Base-by-base conservation (phyloP, 805 yeast species). In the Cyberlindnera mycetangii region DNA sequence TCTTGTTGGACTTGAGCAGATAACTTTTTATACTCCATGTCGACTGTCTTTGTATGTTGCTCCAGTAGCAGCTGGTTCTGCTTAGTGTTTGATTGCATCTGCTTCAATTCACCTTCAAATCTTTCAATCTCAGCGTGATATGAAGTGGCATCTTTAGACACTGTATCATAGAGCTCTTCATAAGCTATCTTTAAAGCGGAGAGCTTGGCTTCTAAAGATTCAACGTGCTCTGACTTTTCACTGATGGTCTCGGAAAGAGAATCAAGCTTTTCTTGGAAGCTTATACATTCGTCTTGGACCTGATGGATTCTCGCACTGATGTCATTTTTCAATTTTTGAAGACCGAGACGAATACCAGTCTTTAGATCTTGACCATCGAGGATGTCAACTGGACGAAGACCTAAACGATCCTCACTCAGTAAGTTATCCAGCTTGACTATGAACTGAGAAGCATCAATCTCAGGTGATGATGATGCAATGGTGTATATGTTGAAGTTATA, bases 61-160 rank as follows among this genome's bases (percentile, higher is more conserved):
- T 72, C 71, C 33, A 79, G 63, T 51, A 75, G 76, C 6, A 75
- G 62, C 41, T 73, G 61, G 37, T 75, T 78, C 47, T 76, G 78
- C 46, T 75, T 72, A 12, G 76, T 69, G 32, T 69, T 66, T 17
- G 70, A 67, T 46, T 75, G 72, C 59, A 76, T 68, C 11, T 67
- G 68, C 54, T 74, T 74, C 39, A 83, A 61, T 45, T 81, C 85
- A 30, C 77, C 70, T 50, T 81, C 85, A 42, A 80, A 61, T 56
- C 75, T 74, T 59, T 83, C 90, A 41, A 81, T 74, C 58, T 84
- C 85, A n/a, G 81, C 75, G 42, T 77, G 74, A 45, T 79, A 75
- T 32, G 76, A 65, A 30, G 74, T 68, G 21, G 74, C 65, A 50
- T 79, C 79, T 52, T 76, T 67, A 35, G 71, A 66, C 78, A 76